These are phyloP conservation scores for Claviceps capensis DNA, from an alignment of 2,329 filamentous ascomycete species.

Conservation along the genomic window DNA sequence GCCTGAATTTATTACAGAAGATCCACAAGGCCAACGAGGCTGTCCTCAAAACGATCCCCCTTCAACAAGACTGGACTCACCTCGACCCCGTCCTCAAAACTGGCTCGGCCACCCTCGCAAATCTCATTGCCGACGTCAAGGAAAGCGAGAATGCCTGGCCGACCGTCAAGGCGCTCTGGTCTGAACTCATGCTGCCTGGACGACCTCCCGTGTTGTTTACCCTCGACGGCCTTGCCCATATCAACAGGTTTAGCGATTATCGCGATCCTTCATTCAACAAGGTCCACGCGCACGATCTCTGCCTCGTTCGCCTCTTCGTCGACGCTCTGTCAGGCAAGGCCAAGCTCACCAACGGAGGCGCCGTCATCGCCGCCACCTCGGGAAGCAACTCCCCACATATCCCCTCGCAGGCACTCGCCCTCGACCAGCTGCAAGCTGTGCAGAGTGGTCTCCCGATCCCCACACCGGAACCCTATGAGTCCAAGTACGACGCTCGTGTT, in stretches of 20 bases:
- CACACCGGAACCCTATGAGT: conserved; percentile 37
- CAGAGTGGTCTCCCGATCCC: conserved; percentile 24
- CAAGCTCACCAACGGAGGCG: conserved; percentile 57
- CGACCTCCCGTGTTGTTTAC: conserved; percentile 54
- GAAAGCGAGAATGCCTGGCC: conserved; percentile 70
- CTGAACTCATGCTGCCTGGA: conserved; percentile 50
- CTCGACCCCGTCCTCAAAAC: conserved; percentile 30
- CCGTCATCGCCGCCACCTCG: conserved; percentile 61
- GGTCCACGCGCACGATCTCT: conserved; percentile 78
- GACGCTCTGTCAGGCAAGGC: conserved; percentile 52
- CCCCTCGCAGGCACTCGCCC: conserved; percentile 53
- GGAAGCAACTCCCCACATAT: conserved; percentile 54
- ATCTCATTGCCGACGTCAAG: conserved; percentile 55
- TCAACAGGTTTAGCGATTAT: conserved; percentile 71
- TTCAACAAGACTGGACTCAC: conserved; percentile 30
- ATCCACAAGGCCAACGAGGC: conserved; percentile 59
- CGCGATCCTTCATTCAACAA: conserved; percentile 53
- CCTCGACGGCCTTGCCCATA: conserved; percentile 66
- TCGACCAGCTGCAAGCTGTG: conserved; percentile 41
- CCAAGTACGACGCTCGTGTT: conserved; percentile 42
- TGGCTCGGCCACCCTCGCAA: conserved; percentile 47
- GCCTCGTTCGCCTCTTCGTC: conserved; percentile 60
- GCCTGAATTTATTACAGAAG: conserved; percentile 57
- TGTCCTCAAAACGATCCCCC: conserved; percentile 41
- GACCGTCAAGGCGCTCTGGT: conserved; percentile 69